A percentile compares a stretch with the other conserved stretches of the same genome.
phyloP scores from a whole-genome alignment of 805 yeast species.

The Kodamaea laetipori region DNA sequence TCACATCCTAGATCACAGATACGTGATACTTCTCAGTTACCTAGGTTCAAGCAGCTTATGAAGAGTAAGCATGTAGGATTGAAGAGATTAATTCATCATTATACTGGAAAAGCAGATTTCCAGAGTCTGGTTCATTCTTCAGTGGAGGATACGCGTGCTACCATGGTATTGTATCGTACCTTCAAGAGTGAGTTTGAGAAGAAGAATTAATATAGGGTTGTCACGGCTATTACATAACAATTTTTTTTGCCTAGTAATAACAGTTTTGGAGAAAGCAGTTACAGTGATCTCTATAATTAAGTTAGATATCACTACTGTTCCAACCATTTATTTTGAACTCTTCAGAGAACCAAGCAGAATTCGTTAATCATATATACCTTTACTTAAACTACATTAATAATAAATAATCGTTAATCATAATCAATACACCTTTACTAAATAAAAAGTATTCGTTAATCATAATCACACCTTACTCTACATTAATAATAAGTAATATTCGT shows the following conservation, averaged over 20 bases:
- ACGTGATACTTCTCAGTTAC: constrained; percentile 73
- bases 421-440: too few species aligned
- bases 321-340: too few species aligned
- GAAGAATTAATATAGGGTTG: constrained; percentile 5
- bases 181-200: constrained; percentile 55
- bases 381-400: background rate
- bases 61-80: constrained; percentile 80
- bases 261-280: too few species aligned
- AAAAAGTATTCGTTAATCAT: too few species aligned
- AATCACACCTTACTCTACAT: too few species aligned
- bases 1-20: constrained; percentile 65
- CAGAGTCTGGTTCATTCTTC: constrained; percentile 82
- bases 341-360: too few species aligned
- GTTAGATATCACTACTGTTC: too few species aligned
- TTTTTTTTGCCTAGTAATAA: background rate
- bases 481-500: constrained; percentile 1
- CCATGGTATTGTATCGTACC: constrained; percentile 76
- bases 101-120: constrained; percentile 56
- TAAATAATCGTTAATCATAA: too few species aligned
- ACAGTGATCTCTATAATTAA: too few species aligned
- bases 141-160: constrained; percentile 86
- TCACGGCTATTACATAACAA: too few species aligned
- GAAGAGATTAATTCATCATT: constrained; percentile 60
- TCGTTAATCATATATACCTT: too few species aligned
- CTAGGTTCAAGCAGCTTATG: constrained; percentile 58